Evolutionary conservation across 2,329 filamentous ascomycete genomes (phyloP).

Genomic region (Ceratocystis ficicola): DNA sequence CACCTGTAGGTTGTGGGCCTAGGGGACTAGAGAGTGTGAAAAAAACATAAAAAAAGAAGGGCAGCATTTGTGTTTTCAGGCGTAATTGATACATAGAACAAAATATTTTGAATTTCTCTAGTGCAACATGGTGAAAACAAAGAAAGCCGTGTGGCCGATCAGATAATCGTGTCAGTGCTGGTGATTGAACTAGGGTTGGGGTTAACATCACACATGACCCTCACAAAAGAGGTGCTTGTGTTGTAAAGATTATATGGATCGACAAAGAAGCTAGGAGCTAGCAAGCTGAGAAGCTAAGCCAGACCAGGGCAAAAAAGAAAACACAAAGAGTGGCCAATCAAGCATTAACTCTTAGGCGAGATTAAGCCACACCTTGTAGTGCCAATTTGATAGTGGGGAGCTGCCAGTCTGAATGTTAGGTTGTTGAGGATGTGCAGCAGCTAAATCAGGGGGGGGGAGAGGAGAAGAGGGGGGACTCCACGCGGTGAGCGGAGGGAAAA

Average conservation of each 20-base stretch:
- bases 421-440: background rate
- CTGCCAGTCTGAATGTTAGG: background rate
- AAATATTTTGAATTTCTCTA: slow-evolving; percentile 13
- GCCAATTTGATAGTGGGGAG: background rate
- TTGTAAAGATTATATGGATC: background rate
- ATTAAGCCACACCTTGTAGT: background rate
- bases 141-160: background rate
- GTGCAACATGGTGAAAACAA: background rate
- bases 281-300: background rate
- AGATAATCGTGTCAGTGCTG: background rate
- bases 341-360: background rate
- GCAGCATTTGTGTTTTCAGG: slow-evolving; percentile 21
- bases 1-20: slow-evolving; percentile 80
- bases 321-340: background rate
- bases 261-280: background rate
- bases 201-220: background rate
- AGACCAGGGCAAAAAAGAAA: background rate
- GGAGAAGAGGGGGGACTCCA: background rate
- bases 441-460: background rate
- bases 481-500: background rate
- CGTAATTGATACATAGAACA: slow-evolving; percentile 22
- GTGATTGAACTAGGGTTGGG: background rate
- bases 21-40: slow-evolving; percentile 22
- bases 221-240: background rate
- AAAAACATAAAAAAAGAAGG: slow-evolving; percentile 15